Percentiles rank a stretch among this genome's conserved stretches.
Conservation (phyloP, 1,284 basidiomycete genomes). For the Apiotrichum brassicae region DNA sequence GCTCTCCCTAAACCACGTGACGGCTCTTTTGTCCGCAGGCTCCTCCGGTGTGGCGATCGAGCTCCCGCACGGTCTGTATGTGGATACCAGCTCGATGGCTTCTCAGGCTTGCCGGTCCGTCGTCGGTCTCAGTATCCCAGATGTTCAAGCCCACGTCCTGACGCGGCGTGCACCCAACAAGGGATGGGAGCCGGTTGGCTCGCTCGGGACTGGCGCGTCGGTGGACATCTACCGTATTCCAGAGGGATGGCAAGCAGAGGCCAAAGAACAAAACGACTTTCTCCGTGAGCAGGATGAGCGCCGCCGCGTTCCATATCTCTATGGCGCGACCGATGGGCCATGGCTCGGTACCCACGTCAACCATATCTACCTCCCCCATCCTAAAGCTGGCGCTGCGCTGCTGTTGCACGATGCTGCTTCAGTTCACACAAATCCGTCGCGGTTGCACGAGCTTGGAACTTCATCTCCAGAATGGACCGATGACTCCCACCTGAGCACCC, state of each 20-base stretch:
- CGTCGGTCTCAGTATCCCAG: conserved; percentile 23
- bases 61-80: conserved; percentile 56
- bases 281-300: conserved; percentile 62
- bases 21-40: conserved; percentile 55
- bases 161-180: conserved; percentile 6
- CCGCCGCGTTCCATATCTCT: conserved; percentile 58
- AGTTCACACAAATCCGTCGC: neutral
- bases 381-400: conserved; percentile 3
- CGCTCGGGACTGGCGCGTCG: conserved; percentile 54
- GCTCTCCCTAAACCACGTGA: conserved; percentile 53
- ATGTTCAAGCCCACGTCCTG: conserved; percentile 21
- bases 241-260: conserved; percentile 54
- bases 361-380: conserved; percentile 31
- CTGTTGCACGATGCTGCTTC: conserved; percentile 4
- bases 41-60: conserved; percentile 55
- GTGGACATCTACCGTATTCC: conserved; percentile 67
- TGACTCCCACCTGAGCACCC: neutral
- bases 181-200: conserved; percentile 64
- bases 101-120: conserved; percentile 51
- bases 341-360: conserved; percentile 21
- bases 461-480: conserved; percentile 11
- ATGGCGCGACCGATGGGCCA: conserved; percentile 36
- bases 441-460: neutral
- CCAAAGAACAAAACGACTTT: conserved; percentile 59
- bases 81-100: conserved; percentile 68